Base-by-base conservation (phyloP, 2,329 filamentous ascomycete genomes). In the Neofusicoccum ribis region DNA sequence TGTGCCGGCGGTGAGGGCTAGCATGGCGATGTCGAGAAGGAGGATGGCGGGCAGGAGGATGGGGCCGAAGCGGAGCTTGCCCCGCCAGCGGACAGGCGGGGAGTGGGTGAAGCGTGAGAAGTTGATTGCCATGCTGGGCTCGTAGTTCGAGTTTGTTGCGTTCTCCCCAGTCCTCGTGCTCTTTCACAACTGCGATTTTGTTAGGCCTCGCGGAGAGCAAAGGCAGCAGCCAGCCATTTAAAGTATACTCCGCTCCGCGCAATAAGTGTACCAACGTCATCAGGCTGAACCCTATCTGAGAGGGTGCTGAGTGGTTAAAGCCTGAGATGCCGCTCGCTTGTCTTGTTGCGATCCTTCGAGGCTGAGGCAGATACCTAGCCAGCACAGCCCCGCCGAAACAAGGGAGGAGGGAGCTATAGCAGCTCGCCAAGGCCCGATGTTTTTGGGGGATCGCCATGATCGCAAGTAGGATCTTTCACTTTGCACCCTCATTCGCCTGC, bases 101-200 rank as follows among this genome's bases (percentile, higher is more conserved):
- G 37, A 62, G 12, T 62, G 44, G 34, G 59, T 41, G 59, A 62
- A 59, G 31, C 54, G 23, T 3, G 54, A 59, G 23, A 44, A 59
- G 5, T 37, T 20, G 3, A 59, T 44, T 14, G 54, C 54, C 54
- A 59, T 46, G 9, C 27, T 31, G 27, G 27, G 27, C 27, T 7
- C 27, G 0, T 31, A 5, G 27, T 31, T 2, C 6, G 27, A 31
- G 27, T 31, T 31, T 31, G 6, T 2, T 31, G 27, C 27, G 27
- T 31, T 31, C 27, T 31, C 27, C 27, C 1, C 27, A 23, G 23
- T 7, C 7, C 27, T 31, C 27, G 27, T 31, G 27, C 27, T 39
- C 43, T 31, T 11, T 46, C n/a, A 3, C 8, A 20, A 46, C 3
- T 17, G 43, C 0, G 8, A 9, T 7, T 31, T 2, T 20, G 23